Evolutionary conservation across 2,329 filamentous ascomycete species (phyloP).

Genomic region (Cordyceps tenuipes): DNA sequence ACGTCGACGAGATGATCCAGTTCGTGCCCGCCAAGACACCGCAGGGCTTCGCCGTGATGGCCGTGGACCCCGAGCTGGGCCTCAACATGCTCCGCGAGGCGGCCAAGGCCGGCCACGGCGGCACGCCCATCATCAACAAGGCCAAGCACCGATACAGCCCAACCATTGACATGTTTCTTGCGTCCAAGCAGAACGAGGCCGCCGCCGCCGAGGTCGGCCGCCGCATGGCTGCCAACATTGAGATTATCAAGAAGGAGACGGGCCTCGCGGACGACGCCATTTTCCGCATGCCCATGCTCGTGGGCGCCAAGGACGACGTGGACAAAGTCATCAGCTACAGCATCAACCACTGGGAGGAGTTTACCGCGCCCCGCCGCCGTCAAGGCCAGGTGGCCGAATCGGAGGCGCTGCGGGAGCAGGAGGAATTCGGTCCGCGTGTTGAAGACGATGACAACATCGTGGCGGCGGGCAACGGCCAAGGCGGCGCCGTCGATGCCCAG

Average conservation of each 20-base stretch:
- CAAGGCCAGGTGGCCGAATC: not conserved
- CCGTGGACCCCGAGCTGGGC: not conserved
- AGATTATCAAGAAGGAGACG: not conserved
- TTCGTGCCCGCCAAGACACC: not conserved
- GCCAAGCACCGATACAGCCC: not conserved
- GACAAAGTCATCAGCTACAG: not conserved
- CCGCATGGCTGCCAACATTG: not conserved
- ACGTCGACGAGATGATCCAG: constrained; percentile 27
- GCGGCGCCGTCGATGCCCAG: not conserved
- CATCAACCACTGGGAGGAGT: not conserved
- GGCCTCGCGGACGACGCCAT: not conserved
- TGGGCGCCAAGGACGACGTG: not conserved
- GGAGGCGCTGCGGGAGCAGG: not conserved
- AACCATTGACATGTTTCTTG: not conserved
- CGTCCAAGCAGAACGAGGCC: not conserved
- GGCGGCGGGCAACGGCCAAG: not conserved
- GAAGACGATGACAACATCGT: not conserved
- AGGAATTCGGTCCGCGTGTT: not conserved
- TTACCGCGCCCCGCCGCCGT: not conserved
- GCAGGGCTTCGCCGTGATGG: not conserved
- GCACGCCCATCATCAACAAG: not conserved
- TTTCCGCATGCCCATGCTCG: not conserved
- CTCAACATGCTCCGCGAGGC: not conserved
- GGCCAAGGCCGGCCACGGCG: not conserved
- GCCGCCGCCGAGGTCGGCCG: not conserved